A percentile compares a stretch with the other conserved stretches of the same genome.
These are phyloP conservation scores for Ligustrum vulgare DNA, from an alignment of 257 asterid species.

Conservation along the genomic window DNA sequence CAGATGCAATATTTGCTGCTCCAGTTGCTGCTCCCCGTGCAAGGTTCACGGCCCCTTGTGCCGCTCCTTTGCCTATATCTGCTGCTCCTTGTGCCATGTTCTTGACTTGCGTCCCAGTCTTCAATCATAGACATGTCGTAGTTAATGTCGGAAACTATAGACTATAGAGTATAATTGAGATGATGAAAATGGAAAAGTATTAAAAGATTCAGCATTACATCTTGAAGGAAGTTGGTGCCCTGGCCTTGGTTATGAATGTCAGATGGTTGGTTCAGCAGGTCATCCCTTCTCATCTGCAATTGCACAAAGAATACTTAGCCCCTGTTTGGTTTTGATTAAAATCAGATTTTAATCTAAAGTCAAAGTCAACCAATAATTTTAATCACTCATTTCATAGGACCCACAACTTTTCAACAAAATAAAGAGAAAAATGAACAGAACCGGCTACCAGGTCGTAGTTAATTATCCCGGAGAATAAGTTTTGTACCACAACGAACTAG, in stretches of 20 bases:
- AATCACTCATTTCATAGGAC: no score
- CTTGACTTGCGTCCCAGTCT: slow-evolving; percentile 50
- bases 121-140: not conserved
- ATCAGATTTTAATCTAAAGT: no score
- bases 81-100: slow-evolving; percentile 62
- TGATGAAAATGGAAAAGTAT: not conserved
- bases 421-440: not conserved
- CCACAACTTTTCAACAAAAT: not conserved
- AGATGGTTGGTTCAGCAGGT: slow-evolving; percentile 34
- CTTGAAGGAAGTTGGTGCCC: slow-evolving; percentile 47
- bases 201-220: slow-evolving; percentile 39
- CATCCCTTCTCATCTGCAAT: slow-evolving; percentile 58
- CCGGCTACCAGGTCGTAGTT: not conserved
- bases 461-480: not conserved
- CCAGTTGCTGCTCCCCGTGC: slow-evolving; percentile 54
- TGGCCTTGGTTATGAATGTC: slow-evolving; percentile 36
- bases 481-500: no score
- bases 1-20: slow-evolving; percentile 49
- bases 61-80: slow-evolving; percentile 46
- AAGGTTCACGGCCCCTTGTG: slow-evolving; percentile 45
- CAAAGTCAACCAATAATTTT: no score
- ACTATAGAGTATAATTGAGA: no score
- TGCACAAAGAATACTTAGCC: not conserved
- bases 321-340: no score
- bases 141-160: no score